Conservation (phyloP, 257 asterid genomes). For the Forsythia viridissima region DNA sequence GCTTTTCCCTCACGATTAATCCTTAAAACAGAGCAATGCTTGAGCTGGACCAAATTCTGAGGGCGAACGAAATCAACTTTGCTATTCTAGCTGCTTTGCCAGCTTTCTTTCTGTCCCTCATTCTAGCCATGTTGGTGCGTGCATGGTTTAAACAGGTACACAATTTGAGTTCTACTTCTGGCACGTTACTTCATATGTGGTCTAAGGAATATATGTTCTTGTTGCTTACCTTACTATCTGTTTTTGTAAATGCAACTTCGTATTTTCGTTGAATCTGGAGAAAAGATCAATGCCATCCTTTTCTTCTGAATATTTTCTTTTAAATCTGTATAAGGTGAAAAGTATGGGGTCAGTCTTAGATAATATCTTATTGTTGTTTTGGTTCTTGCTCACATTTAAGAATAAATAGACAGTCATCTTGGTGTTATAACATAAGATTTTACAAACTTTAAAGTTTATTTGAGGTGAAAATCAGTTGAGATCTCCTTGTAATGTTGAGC, state of each 20-base stretch:
- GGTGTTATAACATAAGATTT: too few relatives aligned
- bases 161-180: slow-evolving; percentile 5
- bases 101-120: slow-evolving; percentile 85
- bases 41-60: slow-evolving; percentile 95
- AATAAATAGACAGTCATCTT: not conserved
- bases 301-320: not conserved
- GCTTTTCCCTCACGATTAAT: slow-evolving; percentile 30
- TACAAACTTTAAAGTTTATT: not conserved
- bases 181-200: not conserved
- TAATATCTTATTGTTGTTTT: not conserved
- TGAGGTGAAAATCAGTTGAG: not conserved
- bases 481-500: slow-evolving; percentile 1
- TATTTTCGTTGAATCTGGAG: not conserved
- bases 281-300: slow-evolving; percentile 8
- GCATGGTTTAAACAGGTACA: slow-evolving; percentile 89
- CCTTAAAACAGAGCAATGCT: slow-evolving; percentile 88
- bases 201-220: slow-evolving; percentile 6
- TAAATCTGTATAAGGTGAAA: slow-evolving; percentile 8
- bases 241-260: not conserved
- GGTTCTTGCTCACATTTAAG: not conserved
- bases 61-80: slow-evolving; percentile 98
- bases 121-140: slow-evolving; percentile 80
- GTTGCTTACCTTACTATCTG: slow-evolving; percentile 6
- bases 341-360: not conserved
- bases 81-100: slow-evolving; percentile 99